Base-by-base conservation (phyloP, 805 yeast species). In the Ogataea degrootiae region DNA sequence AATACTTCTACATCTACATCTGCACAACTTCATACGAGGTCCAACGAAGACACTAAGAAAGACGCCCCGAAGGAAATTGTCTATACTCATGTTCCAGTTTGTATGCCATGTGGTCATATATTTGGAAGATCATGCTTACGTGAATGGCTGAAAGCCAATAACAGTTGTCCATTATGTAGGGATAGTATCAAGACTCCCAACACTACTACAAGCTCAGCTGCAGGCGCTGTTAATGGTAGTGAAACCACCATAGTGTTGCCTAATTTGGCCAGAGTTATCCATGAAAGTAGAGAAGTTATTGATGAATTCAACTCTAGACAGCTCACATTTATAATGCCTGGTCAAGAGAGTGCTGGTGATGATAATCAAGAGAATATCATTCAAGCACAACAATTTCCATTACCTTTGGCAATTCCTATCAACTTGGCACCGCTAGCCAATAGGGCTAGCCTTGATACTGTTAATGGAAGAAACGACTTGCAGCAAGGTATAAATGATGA, bases 91-190 rank as follows among this genome's bases (percentile, higher is more conserved):
- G 64, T 74, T 4, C 85, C 97, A 0, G 73, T 86, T 1, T 70
- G 76, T 48, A 72, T 92, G 76, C 94, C 96, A 0, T 92, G 99
- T 65, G 81, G 81, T 8, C 99, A 92, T 61, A 61, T 82, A 0
- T 92, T 94, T 71, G 98, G 99, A 6, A 75, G 82, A 51, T 76
- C 79, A n/a, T 92, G 99, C 69, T 70, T 90, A 22, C 77, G 73
- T 48, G 87, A 85, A 56, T 92, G 99, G 99, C 76, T 92, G 43
- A 77, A 75, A 50, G 69, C 77, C 22, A 82, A 85, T 57, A 76
- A 79, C 31, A 79, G 88, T 2, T 91, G 98, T 63, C 99, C 99
- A 0, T 67, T 92, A 41, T 92, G 99, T 63, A 80, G 98, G 48
- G 71, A 71, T 16, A 69, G 74, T 19, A 69, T 85, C 50, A 73